Base-by-base conservation (phyloP, 495 filamentous ascomycete species). In the Pyrenula massariospora region DNA sequence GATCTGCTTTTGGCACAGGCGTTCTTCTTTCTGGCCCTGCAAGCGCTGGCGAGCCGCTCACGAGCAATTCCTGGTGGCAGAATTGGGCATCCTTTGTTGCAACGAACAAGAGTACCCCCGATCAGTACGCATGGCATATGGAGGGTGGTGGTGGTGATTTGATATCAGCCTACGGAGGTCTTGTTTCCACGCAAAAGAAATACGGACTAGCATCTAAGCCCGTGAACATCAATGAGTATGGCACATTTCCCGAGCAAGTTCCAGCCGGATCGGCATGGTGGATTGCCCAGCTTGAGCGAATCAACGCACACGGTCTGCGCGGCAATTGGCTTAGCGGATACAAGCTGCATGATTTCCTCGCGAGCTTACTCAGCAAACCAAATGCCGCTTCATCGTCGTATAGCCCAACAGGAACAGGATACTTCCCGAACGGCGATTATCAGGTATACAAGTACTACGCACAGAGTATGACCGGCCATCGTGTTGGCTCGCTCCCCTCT, bases 221-320 rank as follows among this genome's bases (percentile, higher is more conserved):
- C n/a, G 25, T 69, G 52, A 71, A 70, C 58, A 70, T 70, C 54
- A 67, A 72, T 54, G 68, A 72, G 50, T 72, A 72, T 55, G 68
- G 56, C 3, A 59, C 57, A 12, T 63, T 47, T 22, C 42, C 57
- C n/a, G 61, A 72, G 50, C 65, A 72, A 58, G 31, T 65, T 12
- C 65, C 69, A 1, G 48, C 58, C 12, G 67, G 64, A 21, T 58
- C 63, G 0, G 66, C 65, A 1, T 72, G 65, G 65, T 69, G 63
- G 57, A 70, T 70, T 49, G 59, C 65, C 3, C 66, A 62, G 22
- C 60, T 69, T 2, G 68, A 71, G 56, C 59, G 69, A 25, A 57
- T 63, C 23, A 63, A 71, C 47, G 55, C 64, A 23, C 23, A 56
- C 48, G 69, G 68, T 10, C 57, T 71, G 20, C 59, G 66, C 22